Base-by-base conservation (phyloP, 768 basidiomycete genomes). In the Myochromella boudieri region DNA sequence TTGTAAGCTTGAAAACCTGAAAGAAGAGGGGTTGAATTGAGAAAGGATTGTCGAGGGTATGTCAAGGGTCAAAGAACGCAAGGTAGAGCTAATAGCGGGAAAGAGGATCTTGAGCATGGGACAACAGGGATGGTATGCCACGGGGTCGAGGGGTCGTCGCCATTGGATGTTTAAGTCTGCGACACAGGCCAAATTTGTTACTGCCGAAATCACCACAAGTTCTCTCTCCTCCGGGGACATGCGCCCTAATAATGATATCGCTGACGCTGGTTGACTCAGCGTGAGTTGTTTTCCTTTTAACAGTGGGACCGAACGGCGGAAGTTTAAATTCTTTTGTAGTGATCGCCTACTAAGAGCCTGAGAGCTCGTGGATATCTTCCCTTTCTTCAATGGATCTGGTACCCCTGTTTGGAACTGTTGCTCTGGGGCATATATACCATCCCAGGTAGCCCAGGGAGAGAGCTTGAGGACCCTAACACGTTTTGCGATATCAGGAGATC, bases 401-500 rank as follows among this genome's bases (percentile, higher is more conserved):
- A n/a, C n/a, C n/a, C n/a, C n/a, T n/a, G n/a, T 3, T 17, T 34
- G 6, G 7, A 10, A 21, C 26, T 10, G 36, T 31, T 29, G 52
- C n/a, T n/a, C 44, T 4, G 50, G 31, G 15, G 49, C 41, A 26
- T 50, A 34, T 21, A 63, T 52, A n/a, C 60, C 59, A 27, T 63
- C 54, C 31, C 57, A 48, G 11, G 63, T 49, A 1, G 60, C 62
- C 21, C 50, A 39, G 11, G 61, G 62, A 61, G 62, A 65, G n/a
- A 65, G 39, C 3, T 59, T 60, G 26, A 63, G 50, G 14, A 55
- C 47, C 8, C 56, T 59, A 12, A 65, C 59, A 9, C 61, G 59
- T 44, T 51, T 42, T 8, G 57, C 54, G 15, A 58, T 25, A 12
- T 28, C 39, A 14, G 55, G 44, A 31, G 45, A 42, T 17, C 25